These are phyloP conservation scores for Camelina neglecta DNA, from an alignment of 345 rosid genomes.

Conservation along the genomic window DNA sequence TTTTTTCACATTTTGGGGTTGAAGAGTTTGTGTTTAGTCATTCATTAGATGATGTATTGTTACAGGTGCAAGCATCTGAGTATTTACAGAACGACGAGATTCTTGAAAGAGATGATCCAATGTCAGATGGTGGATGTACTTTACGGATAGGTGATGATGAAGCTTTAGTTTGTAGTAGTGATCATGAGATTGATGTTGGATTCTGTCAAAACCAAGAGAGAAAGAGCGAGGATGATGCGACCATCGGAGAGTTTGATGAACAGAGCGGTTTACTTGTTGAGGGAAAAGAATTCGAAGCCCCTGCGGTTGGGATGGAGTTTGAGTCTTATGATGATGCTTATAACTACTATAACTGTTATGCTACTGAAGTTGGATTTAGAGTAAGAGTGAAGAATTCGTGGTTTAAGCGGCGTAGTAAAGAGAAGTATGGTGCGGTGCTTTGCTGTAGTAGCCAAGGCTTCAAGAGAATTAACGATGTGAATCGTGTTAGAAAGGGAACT, in stretches of 20 bases:
- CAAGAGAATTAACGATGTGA: conserved; percentile 68
- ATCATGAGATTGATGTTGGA: conserved; percentile 49
- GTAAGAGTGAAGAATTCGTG: conserved; percentile 85
- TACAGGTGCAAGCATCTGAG: conserved; percentile 36
- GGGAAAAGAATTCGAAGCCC: conserved; percentile 68
- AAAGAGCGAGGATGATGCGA: conserved; percentile 38
- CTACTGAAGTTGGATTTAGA: conserved; percentile 71
- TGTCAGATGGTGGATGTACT: conserved; percentile 41
- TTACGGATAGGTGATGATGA: conserved; percentile 37
- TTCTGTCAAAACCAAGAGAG: conserved; percentile 30
- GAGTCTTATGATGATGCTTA: conserved; percentile 82
- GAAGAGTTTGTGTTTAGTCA: background rate
- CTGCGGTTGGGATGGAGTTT: conserved; percentile 85
- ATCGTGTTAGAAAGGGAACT: conserved; percentile 69
- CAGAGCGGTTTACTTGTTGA: conserved; percentile 42
- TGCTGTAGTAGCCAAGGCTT: conserved; percentile 86
- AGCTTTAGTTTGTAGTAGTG: conserved; percentile 45
- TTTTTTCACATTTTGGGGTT: background rate
- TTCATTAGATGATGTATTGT: background rate
- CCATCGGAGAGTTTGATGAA: conserved; percentile 41
- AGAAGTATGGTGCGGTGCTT: conserved; percentile 78
- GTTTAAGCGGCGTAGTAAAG: conserved; percentile 81
- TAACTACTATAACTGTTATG: conserved; percentile 79
- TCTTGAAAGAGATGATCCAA: conserved; percentile 41
- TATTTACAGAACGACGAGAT: conserved; percentile 51